Evolutionary conservation across 2,329 filamentous ascomycete genomes (phyloP), one percentile per base, ranked within the genome.

Genomic region (Calonectria henricotiae): DNA sequence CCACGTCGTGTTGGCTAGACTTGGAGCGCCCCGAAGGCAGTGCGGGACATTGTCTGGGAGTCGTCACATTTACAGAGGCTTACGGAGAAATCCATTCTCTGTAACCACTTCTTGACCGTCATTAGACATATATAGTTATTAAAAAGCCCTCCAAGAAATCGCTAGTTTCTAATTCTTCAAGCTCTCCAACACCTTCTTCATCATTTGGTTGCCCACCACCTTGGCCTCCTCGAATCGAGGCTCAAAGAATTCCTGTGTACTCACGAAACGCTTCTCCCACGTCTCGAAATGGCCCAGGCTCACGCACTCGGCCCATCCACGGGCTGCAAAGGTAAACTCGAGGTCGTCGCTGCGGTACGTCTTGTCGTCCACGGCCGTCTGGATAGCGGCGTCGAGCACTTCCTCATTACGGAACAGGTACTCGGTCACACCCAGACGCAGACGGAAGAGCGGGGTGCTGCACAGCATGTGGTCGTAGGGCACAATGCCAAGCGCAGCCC

Each of bases 381-480:
- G 89, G 76, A 99, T 89, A 27, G 93, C 93, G 80, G 96, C 94
- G 62, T 97, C 92, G 15, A 99, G 90, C 63, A 98, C 86, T 3
- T 89, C 89, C 20, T 90, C 88, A 78, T 95, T 95, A 74, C 95
- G 92, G 86, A 98, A 99, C 43, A 99, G 87, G 80, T 97, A 96
- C 84, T 99, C 96, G 1, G 95, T 96, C n/a, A 98, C 97, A 67
- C 96, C 96, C 39, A 99, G 89, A 90, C 96, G 98, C 74, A 99
- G 90, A 62, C 96, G 93, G 86, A 99, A 99, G 55, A 98, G 90
- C 85, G 96, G 96, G 44, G 96, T 99, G 65, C 95, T 98, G 85
- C 96, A 99, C 76, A 99, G 97, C 95, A 99, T 99, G 86, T 99
- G 97, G 83, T 99, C 96, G 82, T 99, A 99, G 0, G 96, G 96